Base-by-base conservation (phyloP, 371 early-diverging fungal genomes). In the Mortierella sp. region DNA sequence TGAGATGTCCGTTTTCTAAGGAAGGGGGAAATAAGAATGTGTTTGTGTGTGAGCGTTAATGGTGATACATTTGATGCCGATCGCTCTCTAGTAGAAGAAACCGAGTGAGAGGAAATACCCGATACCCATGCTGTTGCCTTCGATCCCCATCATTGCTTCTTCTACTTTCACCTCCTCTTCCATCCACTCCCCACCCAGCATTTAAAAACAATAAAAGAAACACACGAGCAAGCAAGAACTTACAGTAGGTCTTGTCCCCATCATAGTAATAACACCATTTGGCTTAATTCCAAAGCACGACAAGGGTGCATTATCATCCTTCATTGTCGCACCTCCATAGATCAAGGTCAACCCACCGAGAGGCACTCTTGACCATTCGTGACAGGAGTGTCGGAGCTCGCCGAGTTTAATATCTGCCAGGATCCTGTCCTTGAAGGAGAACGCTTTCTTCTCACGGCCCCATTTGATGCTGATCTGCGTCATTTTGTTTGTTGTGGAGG, bases 231-330 rank as follows among this genome's bases (percentile, higher is more conserved):
- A 9, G 55, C 21, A 34, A 38, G 47, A 44, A 75, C 84, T 45
- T 92, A 94, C 94, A 82, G 91, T 82, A 0, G 89, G 92, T 79
- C 85, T 82, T 44, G 92, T 90, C 24, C 94, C 94, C 77, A 90
- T 89, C 72, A 94, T 84, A 11, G 84, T 80, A 31, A 94, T 84
- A 42, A 88, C 77, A 5, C 91, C 91, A 65, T 88, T 87, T 44
- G 91, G 87, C 63, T 88, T 89, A 68, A 94, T 83, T 38, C 94
- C 94, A 71, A 90, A 89, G 28, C 92, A 91, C 3, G 86, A 80
- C 70, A 94, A 76, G 1, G 89, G 90, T 1, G 93, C 92, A n/a
- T 88, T 91, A 57, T 94, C 92, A 75, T 94, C 94, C 78, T 92
- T 94, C 80, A 94, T 90, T 19, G 91, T 89, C 1, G 94, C 94